Conservation (phyloP, 2,329 filamentous ascomycete species). For the Colletotrichum navitas region DNA sequence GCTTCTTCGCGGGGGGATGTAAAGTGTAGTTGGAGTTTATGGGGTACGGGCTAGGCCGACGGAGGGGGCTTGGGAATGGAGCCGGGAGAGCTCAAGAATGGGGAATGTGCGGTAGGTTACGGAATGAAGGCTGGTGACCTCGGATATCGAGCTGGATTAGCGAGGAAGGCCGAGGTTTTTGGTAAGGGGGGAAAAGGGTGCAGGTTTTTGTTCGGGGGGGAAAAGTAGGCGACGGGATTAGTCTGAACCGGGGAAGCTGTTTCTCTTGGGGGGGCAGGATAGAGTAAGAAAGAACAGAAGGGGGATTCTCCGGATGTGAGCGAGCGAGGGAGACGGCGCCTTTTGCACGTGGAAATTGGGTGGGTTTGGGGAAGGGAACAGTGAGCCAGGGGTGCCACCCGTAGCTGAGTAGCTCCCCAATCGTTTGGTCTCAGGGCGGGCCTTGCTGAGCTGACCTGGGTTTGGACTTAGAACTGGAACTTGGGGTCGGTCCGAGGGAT, state of each 20-base stretch:
- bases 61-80: conserved; percentile 20
- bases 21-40: conserved; percentile 39
- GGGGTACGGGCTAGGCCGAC: conserved; percentile 31
- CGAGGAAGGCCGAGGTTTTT: conserved; percentile 30
- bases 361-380: conserved; percentile 35
- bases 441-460: conserved; percentile 26
- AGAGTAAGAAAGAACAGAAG: conserved; percentile 13
- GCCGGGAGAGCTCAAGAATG: conserved; percentile 19
- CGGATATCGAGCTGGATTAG: conserved; percentile 40
- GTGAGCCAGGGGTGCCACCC: conserved; percentile 20
- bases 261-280: conserved; percentile 1
- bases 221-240: conserved; percentile 26
- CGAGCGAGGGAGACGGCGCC: conserved; percentile 37
- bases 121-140: conserved; percentile 39
- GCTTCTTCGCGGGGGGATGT: conserved; percentile 78
- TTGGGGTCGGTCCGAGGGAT: conserved; percentile 4
- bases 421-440: conserved; percentile 28
- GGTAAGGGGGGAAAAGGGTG: neutral
- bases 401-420: conserved; percentile 31
- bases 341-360: conserved; percentile 42
- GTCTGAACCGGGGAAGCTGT: conserved; percentile 23
- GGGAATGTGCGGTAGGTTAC: conserved; percentile 33
- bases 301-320: conserved; percentile 12
- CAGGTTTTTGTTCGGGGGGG: conserved; percentile 3
- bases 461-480: conserved; percentile 6